phyloP scores from a whole-genome alignment of 345 rosid genomes.

The Microcos paniculata region DNA sequence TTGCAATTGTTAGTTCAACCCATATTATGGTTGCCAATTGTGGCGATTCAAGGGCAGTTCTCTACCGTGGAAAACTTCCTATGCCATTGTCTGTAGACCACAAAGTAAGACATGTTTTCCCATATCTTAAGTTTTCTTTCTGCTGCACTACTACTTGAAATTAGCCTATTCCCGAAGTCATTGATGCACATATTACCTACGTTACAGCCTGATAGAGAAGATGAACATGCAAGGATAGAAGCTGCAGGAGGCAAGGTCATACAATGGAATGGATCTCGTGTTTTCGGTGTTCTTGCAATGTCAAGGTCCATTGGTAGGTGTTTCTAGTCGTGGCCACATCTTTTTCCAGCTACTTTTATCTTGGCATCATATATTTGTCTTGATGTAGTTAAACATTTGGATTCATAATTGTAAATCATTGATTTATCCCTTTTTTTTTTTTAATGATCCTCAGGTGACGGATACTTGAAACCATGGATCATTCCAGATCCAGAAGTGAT shows the following conservation, averaged over 20 bases:
- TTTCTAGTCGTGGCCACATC: not conserved
- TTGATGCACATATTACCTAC: constrained; percentile 3
- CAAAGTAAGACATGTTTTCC: constrained; percentile 41
- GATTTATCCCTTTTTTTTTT: not conserved
- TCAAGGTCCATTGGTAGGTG: constrained; percentile 75
- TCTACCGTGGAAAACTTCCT: constrained; percentile 60
- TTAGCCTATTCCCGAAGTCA: not conserved
- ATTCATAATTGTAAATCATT: not conserved
- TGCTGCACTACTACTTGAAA: not conserved
- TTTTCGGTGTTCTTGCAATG: constrained; percentile 86
- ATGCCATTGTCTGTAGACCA: constrained; percentile 67
- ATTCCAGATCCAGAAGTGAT: constrained; percentile 75
- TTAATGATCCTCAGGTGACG: constrained; percentile 49
- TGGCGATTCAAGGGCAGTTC: constrained; percentile 85
- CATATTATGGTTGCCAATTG: constrained; percentile 67
- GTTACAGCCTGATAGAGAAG: constrained; percentile 78
- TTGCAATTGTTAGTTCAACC: constrained; percentile 52
- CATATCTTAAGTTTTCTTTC: not conserved
- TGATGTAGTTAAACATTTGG: not conserved
- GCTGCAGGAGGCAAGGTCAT: constrained; percentile 77
- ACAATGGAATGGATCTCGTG: constrained; percentile 80
- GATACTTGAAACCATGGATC: constrained; percentile 68
- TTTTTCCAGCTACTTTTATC: not conserved
- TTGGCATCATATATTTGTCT: not conserved
- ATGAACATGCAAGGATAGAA: constrained; percentile 74